Conservation (phyloP, 352 stramenopile genomes). For the Pilasporangium apinafurcum region DNA sequence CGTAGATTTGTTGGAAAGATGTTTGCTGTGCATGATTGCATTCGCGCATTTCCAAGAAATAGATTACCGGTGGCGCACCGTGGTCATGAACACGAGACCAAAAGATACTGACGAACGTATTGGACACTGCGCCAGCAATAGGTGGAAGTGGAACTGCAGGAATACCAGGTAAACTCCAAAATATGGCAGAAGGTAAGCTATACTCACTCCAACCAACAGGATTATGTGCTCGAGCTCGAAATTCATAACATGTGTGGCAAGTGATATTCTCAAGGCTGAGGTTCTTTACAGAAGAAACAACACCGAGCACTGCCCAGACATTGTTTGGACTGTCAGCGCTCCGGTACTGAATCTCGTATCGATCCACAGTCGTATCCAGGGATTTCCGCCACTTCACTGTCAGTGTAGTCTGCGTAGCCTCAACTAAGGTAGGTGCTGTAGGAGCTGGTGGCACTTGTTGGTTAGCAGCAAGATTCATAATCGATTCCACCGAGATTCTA, state of each 20-base stretch:
- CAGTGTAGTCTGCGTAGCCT: constrained; percentile 43
- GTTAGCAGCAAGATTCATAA: constrained; percentile 43
- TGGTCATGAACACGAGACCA: constrained; percentile 57
- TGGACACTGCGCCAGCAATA: constrained; percentile 44
- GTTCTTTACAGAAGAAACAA: constrained; percentile 26
- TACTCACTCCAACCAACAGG: constrained; percentile 67
- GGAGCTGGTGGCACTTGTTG: constrained; percentile 26
- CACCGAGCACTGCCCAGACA: constrained; percentile 34
- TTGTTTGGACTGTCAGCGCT: constrained; percentile 38
- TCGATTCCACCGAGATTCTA: constrained; percentile 59
- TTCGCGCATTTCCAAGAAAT: constrained; percentile 53
- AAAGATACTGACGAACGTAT: constrained; percentile 69
- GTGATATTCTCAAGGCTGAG: constrained; percentile 29
- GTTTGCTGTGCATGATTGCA: background rate
- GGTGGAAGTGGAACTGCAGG: constrained; percentile 36
- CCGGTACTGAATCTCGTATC: constrained; percentile 70
- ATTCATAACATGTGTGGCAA: constrained; percentile 48
- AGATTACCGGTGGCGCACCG: constrained; percentile 52
- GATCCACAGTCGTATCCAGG: constrained; percentile 53
- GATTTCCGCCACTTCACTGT: constrained; percentile 55
- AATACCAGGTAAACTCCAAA: constrained; percentile 52
- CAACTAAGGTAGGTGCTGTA: constrained; percentile 33
- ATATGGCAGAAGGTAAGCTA: constrained; percentile 31
- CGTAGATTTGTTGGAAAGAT: constrained; percentile 42
- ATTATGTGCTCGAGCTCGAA: constrained; percentile 62